Base-by-base conservation (phyloP, 768 basidiomycete genomes). In the Basidioascus undulatus region DNA sequence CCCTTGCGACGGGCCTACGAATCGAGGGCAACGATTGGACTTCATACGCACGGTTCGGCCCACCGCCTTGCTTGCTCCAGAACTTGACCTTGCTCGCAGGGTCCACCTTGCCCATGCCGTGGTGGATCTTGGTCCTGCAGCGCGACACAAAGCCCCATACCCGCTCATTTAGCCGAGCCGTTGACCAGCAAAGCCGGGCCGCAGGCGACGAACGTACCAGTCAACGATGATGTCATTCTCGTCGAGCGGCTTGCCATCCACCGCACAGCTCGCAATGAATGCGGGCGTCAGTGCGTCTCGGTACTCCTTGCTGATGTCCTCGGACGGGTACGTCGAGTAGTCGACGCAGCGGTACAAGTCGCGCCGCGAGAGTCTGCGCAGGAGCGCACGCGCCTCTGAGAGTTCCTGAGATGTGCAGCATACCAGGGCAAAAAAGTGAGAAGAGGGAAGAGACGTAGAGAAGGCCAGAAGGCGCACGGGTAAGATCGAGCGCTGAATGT, bases 301-400 rank as follows among this genome's bases (percentile, higher is more conserved):
- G 0, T 45, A 36, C 35, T 52, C 32, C 47, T 3, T 12, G 15
- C 0, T 58, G 20, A 51, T 49, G 50, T 56, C 52, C 7, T 52
- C 50, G 49, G 57, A 59, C 6, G 56, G 50, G 49, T 68, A 61
- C 19, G 65, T 61, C 41, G 71, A 74, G 54, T 62, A 70, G 52
- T 81, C 78, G 13, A 82, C 76, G 21, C 62, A 58, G 49, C 61
- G 67, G 55, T 82, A 83, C 0, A 83, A 59, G 43, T 77, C 66
- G 8, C 80, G 74, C 2, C 49, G 55, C 21, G 62, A 62, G 36
- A 83, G 65, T 3, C 76, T 68, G 11, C 65, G 59, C 32, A 83
- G 60, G 39, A 84, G 72, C 0, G 56, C 62, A 0, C 69, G 71
- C 0, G 81, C 61, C 7, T 59, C 51, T 11, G 55, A 64, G 3